These are phyloP conservation scores for Marchantia paleacea DNA, from an alignment of 225 moss, liverwort and hornwort genomes.

Conservation along the genomic window DNA sequence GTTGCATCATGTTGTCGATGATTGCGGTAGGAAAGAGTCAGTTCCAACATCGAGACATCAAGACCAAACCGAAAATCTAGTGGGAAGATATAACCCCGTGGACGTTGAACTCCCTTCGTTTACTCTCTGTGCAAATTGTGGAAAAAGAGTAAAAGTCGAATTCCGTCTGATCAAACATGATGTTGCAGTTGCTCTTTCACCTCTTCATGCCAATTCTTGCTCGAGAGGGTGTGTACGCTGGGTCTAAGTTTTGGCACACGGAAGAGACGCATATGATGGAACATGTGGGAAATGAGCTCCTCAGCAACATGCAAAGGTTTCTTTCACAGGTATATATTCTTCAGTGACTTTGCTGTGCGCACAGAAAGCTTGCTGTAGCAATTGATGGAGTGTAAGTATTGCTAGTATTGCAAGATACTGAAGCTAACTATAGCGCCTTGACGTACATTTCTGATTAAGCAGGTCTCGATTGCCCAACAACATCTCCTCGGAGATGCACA, in stretches of 20 bases:
- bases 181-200: conserved; percentile 57
- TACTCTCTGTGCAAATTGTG: no score
- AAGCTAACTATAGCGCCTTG: not conserved
- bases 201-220: conserved; percentile 76
- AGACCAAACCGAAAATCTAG: no score
- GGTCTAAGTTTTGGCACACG: conserved; percentile 59
- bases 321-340: conserved; percentile 51
- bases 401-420: not conserved
- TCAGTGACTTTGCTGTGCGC: not conserved
- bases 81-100: no score
- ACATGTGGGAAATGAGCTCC: conserved; percentile 60
- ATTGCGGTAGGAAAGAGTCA: no score
- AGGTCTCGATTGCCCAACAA: conserved; percentile 72
- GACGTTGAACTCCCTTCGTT: no score
- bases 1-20: no score
- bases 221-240: conserved; percentile 40
- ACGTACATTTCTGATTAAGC: conserved; percentile 1
- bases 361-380: not conserved
- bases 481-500: conserved; percentile 49
- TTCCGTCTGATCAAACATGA: no score
- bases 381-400: not conserved
- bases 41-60: no score
- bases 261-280: conserved; percentile 62
- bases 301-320: conserved; percentile 79
- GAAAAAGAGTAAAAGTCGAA: no score